Percentiles rank a stretch among this genome's conserved stretches.
Evolutionary conservation across 2,329 filamentous ascomycete genomes (phyloP).

Genomic region (Fusarium azukiicola): DNA sequence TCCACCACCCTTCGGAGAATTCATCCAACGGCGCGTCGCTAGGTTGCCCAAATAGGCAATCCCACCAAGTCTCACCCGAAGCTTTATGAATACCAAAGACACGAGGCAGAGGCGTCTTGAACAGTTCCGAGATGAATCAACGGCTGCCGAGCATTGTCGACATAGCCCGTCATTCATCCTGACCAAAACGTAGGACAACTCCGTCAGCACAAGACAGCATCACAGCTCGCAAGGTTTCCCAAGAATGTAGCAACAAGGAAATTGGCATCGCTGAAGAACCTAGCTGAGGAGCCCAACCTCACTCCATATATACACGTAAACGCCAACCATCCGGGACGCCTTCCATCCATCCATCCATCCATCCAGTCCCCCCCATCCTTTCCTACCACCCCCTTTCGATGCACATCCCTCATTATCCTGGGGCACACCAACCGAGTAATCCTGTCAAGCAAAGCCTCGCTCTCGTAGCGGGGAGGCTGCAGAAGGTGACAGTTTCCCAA

Average conservation of each 20-base stretch:
- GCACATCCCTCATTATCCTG: conserved; percentile 46
- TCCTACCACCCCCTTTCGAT: conserved; percentile 40
- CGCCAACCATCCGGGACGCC: conserved; percentile 49
- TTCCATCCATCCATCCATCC: conserved; percentile 39
- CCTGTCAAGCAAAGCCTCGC: conserved; percentile 31
- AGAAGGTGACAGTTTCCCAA: conserved; percentile 17
- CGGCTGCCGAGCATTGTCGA: background rate
- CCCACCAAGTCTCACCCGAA: background rate
- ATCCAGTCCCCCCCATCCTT: conserved; percentile 39
- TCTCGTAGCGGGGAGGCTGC: conserved; percentile 26
- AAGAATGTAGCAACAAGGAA: conserved; percentile 41
- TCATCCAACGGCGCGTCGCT: conserved; percentile 14
- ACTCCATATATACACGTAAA: conserved; percentile 52
- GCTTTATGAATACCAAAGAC: background rate
- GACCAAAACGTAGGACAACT: background rate
- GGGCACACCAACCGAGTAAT: conserved; percentile 37
- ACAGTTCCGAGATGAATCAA: background rate
- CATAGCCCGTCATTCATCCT: background rate
- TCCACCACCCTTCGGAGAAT: conserved; percentile 1
- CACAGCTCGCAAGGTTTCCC: background rate
- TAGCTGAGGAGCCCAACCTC: conserved; percentile 47
- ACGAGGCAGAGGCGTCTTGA: background rate
- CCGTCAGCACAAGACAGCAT: background rate
- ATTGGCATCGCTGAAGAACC: conserved; percentile 50
- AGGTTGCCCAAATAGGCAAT: conserved; percentile 10